Evolutionary conservation across 257 asterid genomes (phyloP).

Genomic region (Forsythia suspensa): DNA sequence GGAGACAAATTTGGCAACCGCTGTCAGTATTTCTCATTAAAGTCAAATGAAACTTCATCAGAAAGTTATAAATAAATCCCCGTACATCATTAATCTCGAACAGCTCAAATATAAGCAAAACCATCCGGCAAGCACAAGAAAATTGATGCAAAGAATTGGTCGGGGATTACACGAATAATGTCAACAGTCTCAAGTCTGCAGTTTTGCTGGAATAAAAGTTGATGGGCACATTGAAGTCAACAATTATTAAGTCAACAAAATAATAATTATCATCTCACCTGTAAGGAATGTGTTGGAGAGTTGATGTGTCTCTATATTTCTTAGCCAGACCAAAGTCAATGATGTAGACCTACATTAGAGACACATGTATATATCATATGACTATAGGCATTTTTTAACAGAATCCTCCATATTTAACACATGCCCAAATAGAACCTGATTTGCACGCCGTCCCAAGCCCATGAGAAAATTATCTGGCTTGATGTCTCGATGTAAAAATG

Average conservation of each 20-base stretch:
- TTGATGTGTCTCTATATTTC: conserved; percentile 82
- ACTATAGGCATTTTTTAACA: conserved; percentile 14
- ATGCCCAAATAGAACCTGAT: conserved; percentile 59
- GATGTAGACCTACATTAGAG: conserved; percentile 66
- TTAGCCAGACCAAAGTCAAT: conserved; percentile 98
- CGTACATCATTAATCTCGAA: not conserved
- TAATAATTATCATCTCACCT: conserved; percentile 49
- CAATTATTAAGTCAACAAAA: not conserved
- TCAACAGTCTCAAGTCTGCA: not conserved
- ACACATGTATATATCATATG: conserved; percentile 15
- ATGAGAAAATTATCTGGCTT: conserved; percentile 99
- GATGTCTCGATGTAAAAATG: conserved; percentile 96
- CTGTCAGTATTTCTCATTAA: not conserved
- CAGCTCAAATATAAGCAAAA: conserved; percentile 6
- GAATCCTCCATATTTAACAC: conserved; percentile 1
- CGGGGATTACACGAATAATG: not conserved
- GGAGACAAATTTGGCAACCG: not conserved
- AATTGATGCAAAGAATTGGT: not conserved
- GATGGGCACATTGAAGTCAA: conserved; percentile 6
- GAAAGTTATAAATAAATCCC: not conserved
- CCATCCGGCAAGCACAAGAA: conserved; percentile 6
- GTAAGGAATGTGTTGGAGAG: conserved; percentile 91
- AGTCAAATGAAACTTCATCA: not conserved
- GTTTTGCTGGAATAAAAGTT: conserved; percentile 10
- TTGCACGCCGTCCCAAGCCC: conserved; percentile 99